Conservation (phyloP, 2,329 filamentous ascomycete genomes). For the Claviceps spartinae region DNA sequence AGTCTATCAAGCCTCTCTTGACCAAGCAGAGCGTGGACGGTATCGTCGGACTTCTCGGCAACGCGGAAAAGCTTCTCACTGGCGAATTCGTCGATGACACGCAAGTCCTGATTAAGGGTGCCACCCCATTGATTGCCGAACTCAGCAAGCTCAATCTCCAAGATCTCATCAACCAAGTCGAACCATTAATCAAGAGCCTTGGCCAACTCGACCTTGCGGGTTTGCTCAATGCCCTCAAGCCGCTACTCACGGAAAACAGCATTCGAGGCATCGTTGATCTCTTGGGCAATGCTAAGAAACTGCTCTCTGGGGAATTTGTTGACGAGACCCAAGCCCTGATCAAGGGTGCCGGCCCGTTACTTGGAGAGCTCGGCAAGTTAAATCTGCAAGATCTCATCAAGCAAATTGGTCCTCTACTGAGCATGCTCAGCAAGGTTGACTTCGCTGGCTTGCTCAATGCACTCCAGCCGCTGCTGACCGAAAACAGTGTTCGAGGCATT, state of each 20-base stretch:
- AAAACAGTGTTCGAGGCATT: conserved; percentile 13
- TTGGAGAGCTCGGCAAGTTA: not conserved
- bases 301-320: not conserved
- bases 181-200: not conserved
- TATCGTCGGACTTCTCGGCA: not conserved
- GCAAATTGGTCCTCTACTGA: conserved; percentile 14
- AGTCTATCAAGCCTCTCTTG: conserved; percentile 17
- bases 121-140: not conserved
- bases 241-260: conserved; percentile 15
- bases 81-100: not conserved
- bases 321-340: not conserved
- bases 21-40: conserved; percentile 17
- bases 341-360: not conserved
- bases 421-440: conserved; percentile 5
- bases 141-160: not conserved
- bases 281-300: not conserved
- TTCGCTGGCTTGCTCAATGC: conserved; percentile 11
- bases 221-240: conserved; percentile 14
- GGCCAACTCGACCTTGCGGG: conserved; percentile 19
- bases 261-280: conserved; percentile 9
- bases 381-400: conserved; percentile 10
- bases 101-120: not conserved
- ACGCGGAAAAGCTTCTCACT: not conserved
- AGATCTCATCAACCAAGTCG: not conserved
- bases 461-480: conserved; percentile 17